Base-by-base conservation (phyloP, 805 yeast genomes). In the Cyberlindnera mycetangii region DNA sequence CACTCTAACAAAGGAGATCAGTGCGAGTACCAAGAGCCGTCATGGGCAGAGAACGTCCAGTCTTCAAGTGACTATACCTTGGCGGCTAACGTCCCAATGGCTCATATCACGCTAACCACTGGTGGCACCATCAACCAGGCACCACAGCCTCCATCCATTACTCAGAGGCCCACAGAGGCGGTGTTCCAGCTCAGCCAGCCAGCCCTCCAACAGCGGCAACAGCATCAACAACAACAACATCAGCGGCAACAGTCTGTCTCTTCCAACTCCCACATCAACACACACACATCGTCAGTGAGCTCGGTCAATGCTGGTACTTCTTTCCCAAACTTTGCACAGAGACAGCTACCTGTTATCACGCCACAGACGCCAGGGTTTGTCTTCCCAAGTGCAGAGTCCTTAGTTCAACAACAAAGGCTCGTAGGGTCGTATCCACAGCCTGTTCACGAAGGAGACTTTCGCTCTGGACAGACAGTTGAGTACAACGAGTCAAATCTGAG, bases 1-100 rank as follows among this genome's bases (percentile, higher is more conserved):
- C 75, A 74, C 53, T 69, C 75, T 22, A 77, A 75, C 2, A 74
- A 70, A 10, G 69, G 69, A 9, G 75, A 70, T 47, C 57, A 70
- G 15, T 77, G 82, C 44, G 70, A 69, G 24, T 78, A 77, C 50
- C 67, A 76, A 55, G 81, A 76, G 50, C 83, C 81, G 28, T 67
- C 72, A 18, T 78, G 83, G 83, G 78, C 70, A 58, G 57, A 83
- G 47, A 74, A 67, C 18, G 52, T 66, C 11, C 39, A 19, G 8
- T 19, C 44, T 6, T 19, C 49, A 9, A 27, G 40, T 1, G 48
- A 57, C 35, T 59, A 57, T 30, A 42, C 43, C 21, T 28, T 30
- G 15, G 62, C 63, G 4, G 60, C 63, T 7, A 37, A 39, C 3
- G 49, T 53, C 3, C 63, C 63, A 0, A 41, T 58, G 52, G 62